phyloP scores from a whole-genome alignment of 129 eudicot genomes.

The Arctium lappa region DNA sequence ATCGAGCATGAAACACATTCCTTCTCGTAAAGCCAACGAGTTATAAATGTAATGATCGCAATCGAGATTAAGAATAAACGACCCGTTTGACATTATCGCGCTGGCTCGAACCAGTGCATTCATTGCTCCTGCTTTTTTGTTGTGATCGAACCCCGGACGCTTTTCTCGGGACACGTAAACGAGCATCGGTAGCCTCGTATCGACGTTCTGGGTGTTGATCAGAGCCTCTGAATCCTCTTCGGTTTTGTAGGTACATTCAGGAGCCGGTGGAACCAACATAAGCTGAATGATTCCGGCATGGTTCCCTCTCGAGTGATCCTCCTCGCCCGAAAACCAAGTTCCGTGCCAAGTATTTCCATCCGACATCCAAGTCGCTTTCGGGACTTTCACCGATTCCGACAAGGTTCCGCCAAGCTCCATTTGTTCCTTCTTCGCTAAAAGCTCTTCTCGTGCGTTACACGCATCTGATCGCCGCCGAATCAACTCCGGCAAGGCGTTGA shows the following conservation, averaged over 20 bases:
- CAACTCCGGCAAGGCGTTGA: constrained; percentile 61
- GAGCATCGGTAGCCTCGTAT: constrained; percentile 60
- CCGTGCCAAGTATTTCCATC: constrained; percentile 83
- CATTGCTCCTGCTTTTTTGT: constrained; percentile 71
- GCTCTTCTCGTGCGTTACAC: constrained; percentile 65
- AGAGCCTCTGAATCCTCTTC: constrained; percentile 30
- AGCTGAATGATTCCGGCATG: constrained; percentile 77
- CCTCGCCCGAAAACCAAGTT: constrained; percentile 50
- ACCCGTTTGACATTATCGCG: constrained; percentile 61
- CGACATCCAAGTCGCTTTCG: constrained; percentile 78
- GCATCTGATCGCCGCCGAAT: constrained; percentile 70
- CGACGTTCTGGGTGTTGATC: constrained; percentile 46
- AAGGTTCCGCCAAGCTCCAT: constrained; percentile 32
- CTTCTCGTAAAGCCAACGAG: constrained; percentile 70
- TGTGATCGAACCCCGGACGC: constrained; percentile 56
- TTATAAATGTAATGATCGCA: constrained; percentile 78
- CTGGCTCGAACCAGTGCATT: constrained; percentile 58
- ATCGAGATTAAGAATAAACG: constrained; percentile 53
- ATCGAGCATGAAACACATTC: constrained; percentile 94
- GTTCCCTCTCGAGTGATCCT: constrained; percentile 65
- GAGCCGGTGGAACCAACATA: constrained; percentile 67
- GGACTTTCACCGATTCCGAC: constrained; percentile 43
- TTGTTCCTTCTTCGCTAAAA: constrained; percentile 54
- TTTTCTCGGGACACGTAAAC: constrained; percentile 78
- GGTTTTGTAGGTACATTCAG: constrained; percentile 44